Conservation (phyloP, 2,329 filamentous ascomycete genomes). For the Sarocladiaceae sp. region DNA sequence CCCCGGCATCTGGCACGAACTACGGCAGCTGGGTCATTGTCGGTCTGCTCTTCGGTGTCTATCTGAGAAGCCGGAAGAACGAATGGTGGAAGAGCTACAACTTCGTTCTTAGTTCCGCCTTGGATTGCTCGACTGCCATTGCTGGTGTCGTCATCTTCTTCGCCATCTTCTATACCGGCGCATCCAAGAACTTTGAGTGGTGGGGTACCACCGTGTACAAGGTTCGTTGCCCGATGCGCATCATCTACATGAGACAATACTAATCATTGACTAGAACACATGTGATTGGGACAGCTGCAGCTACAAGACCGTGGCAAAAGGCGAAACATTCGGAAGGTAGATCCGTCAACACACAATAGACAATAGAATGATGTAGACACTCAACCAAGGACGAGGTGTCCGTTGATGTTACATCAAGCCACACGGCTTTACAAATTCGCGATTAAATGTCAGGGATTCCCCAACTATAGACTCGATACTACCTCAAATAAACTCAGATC, state of each 20-base stretch:
- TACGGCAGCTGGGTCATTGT: constrained; percentile 27
- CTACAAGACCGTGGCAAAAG: neutral
- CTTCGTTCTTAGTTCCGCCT: constrained; percentile 26
- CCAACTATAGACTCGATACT: too few species aligned
- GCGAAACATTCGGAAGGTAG: neutral
- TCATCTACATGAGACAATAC: neutral
- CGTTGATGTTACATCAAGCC: neutral
- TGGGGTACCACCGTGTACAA: constrained; percentile 24
- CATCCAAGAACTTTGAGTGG: constrained; percentile 21
- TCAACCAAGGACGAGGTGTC: neutral
- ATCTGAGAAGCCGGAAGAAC: constrained; percentile 19
- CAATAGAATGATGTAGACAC: too few species aligned
- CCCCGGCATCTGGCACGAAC: constrained; percentile 27
- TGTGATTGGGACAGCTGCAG: constrained; percentile 2
- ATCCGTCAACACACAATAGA: neutral
- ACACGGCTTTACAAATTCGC: neutral
- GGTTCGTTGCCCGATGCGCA: constrained; percentile 11
- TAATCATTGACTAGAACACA: neutral
- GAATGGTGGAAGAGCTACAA: constrained; percentile 28
- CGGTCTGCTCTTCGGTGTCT: constrained; percentile 22
- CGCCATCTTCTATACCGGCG: constrained; percentile 25
- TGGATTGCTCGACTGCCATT: constrained; percentile 27
- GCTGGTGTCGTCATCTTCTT: constrained; percentile 30
- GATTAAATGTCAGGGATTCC: too few species aligned
- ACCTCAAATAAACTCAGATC: too few species aligned